Base-by-base conservation (phyloP, 1,139 yeast genomes). In the Yamadazyma songkhlaensis region DNA sequence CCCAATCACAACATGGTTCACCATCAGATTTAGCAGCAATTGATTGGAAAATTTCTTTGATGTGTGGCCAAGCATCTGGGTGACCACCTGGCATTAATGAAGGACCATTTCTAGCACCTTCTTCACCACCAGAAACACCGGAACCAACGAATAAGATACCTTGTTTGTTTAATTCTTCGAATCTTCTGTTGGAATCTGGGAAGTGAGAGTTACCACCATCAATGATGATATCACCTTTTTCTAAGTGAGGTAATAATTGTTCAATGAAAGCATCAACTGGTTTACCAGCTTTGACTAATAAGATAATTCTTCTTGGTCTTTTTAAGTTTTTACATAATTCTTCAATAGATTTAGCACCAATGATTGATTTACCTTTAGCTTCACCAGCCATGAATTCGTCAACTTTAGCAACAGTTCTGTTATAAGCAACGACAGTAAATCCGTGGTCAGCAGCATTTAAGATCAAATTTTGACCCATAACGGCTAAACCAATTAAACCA, bases 1-100 rank as follows among this genome's bases (percentile, higher is more conserved):
- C 97, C 98, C 98, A 92, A 80, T 92, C 98, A 74, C 98, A 92
- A 75, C 98, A 92, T 62, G 98, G 96, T 73, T 92, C 97, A 56
- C 96, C 97, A 59, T 92, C 97, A 47, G 95, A 68, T 77, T 92
- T 88, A 60, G 98, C 98, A 42, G 97, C 74, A 57, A 92, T 86
- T 44, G 90, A 80, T 76, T 92, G 98, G 89, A 92, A 90, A 59
- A 92, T 92, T 45, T 80, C 83, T 81, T 92, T 92, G 62, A 92
- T 85, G 71, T 88, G 95, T 51, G 97, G 97, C 98, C 98, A 92
- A 50, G 98, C 98, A 57, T 86, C 97, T 53, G 75, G 79, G 64
- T 89, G 86, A 63, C 98, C 98, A 82, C 98, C 98, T 54, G 98
- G 98, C 98, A 92, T 92, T 71, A 92, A 79, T 49, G 97, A 90